Conservation (phyloP, 208 protist species). For the Leishmania turanica region DNA sequence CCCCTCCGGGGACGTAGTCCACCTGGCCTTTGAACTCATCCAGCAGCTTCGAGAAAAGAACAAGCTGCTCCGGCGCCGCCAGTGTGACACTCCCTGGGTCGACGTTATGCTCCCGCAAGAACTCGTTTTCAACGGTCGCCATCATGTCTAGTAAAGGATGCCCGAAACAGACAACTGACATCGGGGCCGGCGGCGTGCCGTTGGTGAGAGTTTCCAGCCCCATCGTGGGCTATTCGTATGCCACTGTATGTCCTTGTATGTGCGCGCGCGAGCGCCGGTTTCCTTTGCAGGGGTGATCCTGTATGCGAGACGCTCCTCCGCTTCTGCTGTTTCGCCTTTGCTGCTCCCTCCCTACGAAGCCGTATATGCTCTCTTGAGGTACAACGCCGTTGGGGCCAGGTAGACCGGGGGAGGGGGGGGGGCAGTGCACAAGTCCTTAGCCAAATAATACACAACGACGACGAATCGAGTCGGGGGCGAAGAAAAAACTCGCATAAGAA, state of each 20-base stretch:
- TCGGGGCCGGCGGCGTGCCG: not conserved
- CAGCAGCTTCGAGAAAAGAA: conserved; percentile 83
- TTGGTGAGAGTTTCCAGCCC: conserved; percentile 8
- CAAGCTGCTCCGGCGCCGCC: conserved; percentile 91
- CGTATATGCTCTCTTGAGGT: not conserved
- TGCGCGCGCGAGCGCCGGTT: conserved; percentile 10
- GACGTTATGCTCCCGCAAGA: conserved; percentile 87
- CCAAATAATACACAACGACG: not conserved
- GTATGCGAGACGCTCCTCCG: conserved; percentile 2
- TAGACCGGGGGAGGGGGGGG: not conserved
- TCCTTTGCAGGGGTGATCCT: not conserved
- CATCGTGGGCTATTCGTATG: conserved; percentile 2
- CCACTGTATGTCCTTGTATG: conserved; percentile 7
- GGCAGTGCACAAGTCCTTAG: not conserved
- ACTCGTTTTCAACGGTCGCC: conserved; percentile 74
- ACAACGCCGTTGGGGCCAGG: not conserved
- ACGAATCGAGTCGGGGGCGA: not conserved
- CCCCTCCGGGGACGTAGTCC: conserved; percentile 96
- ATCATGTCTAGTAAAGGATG: conserved; percentile 98
- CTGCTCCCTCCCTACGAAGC: not conserved
- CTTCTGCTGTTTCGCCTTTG: conserved; percentile 1
- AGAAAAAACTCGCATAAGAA: not conserved
- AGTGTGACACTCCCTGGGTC: conserved; percentile 90
- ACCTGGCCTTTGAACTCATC: conserved; percentile 56
- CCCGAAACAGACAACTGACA: conserved; percentile 67